Evolutionary conservation across 345 rosid species (phyloP).

Genomic region (Linum tenue): DNA sequence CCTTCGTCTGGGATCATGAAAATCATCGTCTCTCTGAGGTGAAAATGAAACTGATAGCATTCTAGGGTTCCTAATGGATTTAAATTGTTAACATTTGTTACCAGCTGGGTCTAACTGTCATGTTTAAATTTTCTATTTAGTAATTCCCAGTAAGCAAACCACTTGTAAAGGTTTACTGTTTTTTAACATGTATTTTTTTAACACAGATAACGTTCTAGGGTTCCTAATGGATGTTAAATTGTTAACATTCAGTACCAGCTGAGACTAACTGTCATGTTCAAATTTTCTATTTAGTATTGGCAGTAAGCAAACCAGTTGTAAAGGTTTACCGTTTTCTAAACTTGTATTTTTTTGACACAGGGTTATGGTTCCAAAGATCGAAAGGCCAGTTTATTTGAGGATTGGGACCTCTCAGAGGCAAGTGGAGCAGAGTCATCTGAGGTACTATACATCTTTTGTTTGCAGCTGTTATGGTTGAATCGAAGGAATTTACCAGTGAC

Average conservation of each 20-base stretch:
- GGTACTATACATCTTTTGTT: constrained; percentile 31
- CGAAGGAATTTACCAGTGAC: neutral
- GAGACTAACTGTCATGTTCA: neutral
- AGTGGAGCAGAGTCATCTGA: constrained; percentile 59
- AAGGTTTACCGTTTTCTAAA: neutral
- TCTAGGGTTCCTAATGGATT: neutral
- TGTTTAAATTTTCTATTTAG: neutral
- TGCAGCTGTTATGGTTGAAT: neutral
- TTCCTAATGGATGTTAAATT: no score
- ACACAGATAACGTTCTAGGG: constrained; percentile 24
- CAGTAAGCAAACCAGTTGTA: no score
- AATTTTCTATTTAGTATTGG: neutral
- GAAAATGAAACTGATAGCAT: neutral
- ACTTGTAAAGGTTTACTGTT: neutral
- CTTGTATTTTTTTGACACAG: constrained; percentile 25
- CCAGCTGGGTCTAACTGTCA: neutral
- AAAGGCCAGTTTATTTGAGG: constrained; percentile 61
- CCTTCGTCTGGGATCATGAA: neutral
- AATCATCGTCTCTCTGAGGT: neutral
- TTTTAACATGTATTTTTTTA: neutral
- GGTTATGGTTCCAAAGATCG: constrained; percentile 84
- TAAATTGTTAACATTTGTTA: neutral
- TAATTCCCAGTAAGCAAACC: neutral
- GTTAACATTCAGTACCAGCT: neutral
- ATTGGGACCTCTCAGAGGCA: constrained; percentile 87